Evolutionary conservation across 2,329 filamentous ascomycete species (phyloP), one percentile per base, ranked within the genome.

Genomic region (Trichoderma breve): DNA sequence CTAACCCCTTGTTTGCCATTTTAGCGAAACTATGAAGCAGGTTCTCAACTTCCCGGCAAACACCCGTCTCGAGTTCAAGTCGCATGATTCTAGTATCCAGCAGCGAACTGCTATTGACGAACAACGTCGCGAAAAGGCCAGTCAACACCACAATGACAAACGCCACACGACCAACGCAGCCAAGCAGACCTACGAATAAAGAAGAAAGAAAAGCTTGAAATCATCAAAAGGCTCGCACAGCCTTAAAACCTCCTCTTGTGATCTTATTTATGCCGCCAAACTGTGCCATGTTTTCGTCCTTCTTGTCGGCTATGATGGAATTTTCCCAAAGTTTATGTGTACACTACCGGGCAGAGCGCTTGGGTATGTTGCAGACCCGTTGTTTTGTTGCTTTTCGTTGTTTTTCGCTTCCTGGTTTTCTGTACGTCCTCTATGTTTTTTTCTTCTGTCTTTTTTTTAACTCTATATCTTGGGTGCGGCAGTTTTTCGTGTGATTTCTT

Each of bases 41-140:
- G 87, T 97, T 75, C 90, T 99, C 71, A 89, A 90, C 76, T 93
- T 98, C 80, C 95, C 95, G 1, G 84, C 90, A 58, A 95, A 97
- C 80, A 98, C 96, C 47, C 93, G 92, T 78, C 92, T 99, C 73
- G 91, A 96, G 77, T 99, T 95, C 90, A 97, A 97, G 84, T 96
- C 92, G 79, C 96, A 99, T 81, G 95, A 98, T 79, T 93, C 95
- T 75, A 97, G 94, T 82, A 98, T 99, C 79, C 92, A 94, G 76
- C 95, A 98, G 83, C 90, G 94, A 76, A 93, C 92, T 34, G 93
- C 93, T 24, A 94, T 97, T 74, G 95, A 98, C 78, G 94, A 97
- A 82, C 93, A 93, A 71, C 92, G 95, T 74, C 93, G 95, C 76
- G 94, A 97, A 79, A 97, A 97, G 83, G 87, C 85, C 21, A 82